These are phyloP conservation scores for Phaeophleospora eucalypticola DNA, from an alignment of 2,329 filamentous ascomycete species.

Conservation along the genomic window DNA sequence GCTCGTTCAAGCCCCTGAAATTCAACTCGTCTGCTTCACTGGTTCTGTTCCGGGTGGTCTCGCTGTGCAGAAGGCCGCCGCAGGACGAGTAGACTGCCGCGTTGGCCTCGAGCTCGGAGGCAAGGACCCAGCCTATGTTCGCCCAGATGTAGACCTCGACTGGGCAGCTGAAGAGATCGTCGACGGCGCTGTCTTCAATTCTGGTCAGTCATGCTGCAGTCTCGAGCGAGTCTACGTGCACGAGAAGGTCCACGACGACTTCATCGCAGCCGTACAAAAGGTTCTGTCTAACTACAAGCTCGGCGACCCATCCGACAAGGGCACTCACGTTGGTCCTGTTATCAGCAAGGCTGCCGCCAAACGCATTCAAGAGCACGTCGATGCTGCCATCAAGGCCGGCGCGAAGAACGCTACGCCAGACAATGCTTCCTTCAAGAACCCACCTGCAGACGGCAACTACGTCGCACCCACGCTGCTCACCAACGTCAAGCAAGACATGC, in stretches of 20 bases:
- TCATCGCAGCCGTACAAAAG: constrained; percentile 72
- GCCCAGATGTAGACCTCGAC: constrained; percentile 76
- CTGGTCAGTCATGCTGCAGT: constrained; percentile 94
- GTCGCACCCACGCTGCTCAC: constrained; percentile 80
- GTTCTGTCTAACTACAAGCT: constrained; percentile 76
- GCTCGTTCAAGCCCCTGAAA: constrained; percentile 69
- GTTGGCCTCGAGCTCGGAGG: constrained; percentile 90
- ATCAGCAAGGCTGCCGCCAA: constrained; percentile 75
- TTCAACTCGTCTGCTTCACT: constrained; percentile 86
- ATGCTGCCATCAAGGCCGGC: constrained; percentile 77
- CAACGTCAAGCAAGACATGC: constrained; percentile 76
- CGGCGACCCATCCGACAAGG: constrained; percentile 77
- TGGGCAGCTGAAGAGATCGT: constrained; percentile 95
- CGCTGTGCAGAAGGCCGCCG: constrained; percentile 77
- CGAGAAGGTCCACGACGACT: constrained; percentile 75
- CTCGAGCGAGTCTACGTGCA: constrained; percentile 90
- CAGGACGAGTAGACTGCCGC: constrained; percentile 71
- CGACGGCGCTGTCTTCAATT: constrained; percentile 95
- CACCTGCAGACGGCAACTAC: constrained; percentile 78
- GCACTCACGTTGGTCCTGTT: constrained; percentile 82
- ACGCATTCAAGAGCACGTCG: constrained; percentile 71
- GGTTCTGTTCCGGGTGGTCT: constrained; percentile 86
- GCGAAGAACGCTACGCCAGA: constrained; percentile 80
- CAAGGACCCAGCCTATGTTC: constrained; percentile 89
- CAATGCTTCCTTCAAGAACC: constrained; percentile 69